Conservation (phyloP, 495 filamentous ascomycete genomes). For the Talaromyces stipitatus region DNA sequence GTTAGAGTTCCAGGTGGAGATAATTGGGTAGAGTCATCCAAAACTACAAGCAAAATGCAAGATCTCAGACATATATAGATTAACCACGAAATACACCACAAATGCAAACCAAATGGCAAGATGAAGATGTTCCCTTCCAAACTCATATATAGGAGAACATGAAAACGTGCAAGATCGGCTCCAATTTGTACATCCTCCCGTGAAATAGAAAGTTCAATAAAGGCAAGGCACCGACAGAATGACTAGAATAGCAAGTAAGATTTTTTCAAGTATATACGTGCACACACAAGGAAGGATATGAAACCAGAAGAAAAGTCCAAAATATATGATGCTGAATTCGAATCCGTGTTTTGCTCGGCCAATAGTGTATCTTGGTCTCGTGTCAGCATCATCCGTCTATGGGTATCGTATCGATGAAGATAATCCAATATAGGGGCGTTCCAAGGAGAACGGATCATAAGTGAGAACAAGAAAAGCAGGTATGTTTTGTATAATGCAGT, state of each 20-base stretch:
- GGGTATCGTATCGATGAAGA: not conserved
- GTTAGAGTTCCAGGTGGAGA: too few relatives aligned
- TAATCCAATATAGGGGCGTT: not conserved
- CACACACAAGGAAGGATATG: not conserved
- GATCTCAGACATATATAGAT: not conserved
- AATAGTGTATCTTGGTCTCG: not conserved
- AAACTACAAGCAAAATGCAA: not conserved
- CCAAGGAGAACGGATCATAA: not conserved
- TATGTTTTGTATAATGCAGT: constrained; percentile 1
- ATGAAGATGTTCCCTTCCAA: not conserved
- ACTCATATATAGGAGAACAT: not conserved
- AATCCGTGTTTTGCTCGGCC: not conserved
- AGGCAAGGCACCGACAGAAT: not conserved
- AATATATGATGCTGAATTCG: not conserved
- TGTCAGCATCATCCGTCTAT: constrained; percentile 5
- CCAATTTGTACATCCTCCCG: not conserved
- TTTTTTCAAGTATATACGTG: not conserved
- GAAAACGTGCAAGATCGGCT: not conserved
- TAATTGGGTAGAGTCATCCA: too few relatives aligned
- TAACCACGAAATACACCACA: not conserved
- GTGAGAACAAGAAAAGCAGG: not conserved
- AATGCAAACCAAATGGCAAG: not conserved
- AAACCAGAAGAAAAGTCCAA: not conserved
- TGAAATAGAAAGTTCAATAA: not conserved
- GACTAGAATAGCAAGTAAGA: not conserved